A percentile compares a stretch with the other conserved stretches of the same genome.
phyloP scores from a whole-genome alignment of 2,329 filamentous ascomycete genomes.

The Cladosporium halotolerans region DNA sequence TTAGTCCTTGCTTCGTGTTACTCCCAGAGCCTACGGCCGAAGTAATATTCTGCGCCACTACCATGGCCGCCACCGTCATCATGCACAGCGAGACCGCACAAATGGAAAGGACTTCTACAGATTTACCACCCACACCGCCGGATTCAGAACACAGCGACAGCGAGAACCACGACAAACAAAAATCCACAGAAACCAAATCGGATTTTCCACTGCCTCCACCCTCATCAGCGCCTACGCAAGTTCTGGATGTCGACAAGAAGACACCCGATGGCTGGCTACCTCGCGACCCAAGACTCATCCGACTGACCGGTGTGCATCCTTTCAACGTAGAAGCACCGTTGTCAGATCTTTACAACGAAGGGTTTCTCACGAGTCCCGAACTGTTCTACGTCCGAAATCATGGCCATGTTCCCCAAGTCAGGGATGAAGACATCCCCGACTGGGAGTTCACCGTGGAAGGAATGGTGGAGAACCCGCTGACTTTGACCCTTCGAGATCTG shows the following conservation, averaged over 20 bases:
- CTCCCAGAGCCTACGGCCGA: no score
- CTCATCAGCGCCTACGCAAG: conserved; percentile 49
- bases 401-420: conserved; percentile 70
- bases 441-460: conserved; percentile 85
- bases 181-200: conserved; percentile 45
- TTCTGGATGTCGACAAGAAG: conserved; percentile 69
- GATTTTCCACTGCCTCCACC: conserved; percentile 64
- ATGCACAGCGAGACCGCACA: conserved; percentile 21
- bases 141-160: conserved; percentile 29
- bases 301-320: conserved; percentile 80
- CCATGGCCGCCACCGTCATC: conserved; percentile 12
- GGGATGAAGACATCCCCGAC: conserved; percentile 63
- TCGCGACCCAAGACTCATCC: conserved; percentile 73
- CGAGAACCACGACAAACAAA: conserved; percentile 21
- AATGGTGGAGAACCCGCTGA: conserved; percentile 72
- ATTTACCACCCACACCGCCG: conserved; percentile 33
- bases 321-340: conserved; percentile 87
- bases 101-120: conserved; percentile 19
- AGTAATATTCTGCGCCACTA: no score
- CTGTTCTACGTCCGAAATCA: conserved; percentile 92
- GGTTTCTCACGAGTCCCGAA: conserved; percentile 80
- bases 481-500: conserved; percentile 64
- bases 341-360: conserved; percentile 68
- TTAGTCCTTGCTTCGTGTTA: no score
- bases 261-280: conserved; percentile 79